Evolutionary conservation across 1,284 basidiomycete genomes (phyloP), one percentile per base, ranked within the genome.

Genomic region (Earliella scabrosa): DNA sequence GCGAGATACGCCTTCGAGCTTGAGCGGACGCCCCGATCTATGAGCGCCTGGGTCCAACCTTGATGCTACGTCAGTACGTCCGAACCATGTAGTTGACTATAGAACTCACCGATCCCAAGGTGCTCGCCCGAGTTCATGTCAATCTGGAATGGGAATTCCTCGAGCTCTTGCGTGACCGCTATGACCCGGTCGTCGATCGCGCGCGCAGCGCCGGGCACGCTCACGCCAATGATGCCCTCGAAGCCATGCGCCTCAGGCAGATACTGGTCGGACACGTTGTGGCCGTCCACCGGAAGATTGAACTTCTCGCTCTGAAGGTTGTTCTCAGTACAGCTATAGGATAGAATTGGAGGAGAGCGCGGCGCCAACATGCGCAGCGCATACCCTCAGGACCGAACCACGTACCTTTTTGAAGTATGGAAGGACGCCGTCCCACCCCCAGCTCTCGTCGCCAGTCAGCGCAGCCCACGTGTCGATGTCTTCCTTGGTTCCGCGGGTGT

Each of bases 71-170:
- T 31, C 41, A 21, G 40, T 39, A 18, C 13, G n/a, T n/a, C n/a
- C n/a, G 23, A 45, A 10, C 4, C 32, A 3, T 39, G 14, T 18
- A 38, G 16, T 31, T 43, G 8, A 16, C n/a, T 23, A n/a, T 21
- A 36, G 21, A 36, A 36, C 32, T 14, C 29, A 72, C 71, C 70
- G n/a, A 73, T 20, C 14, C 73, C 73, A 23, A 73, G 52, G 2
- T 66, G 60, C 14, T 67, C 50, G 2, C 71, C 71, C 2, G 66
- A 65, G 48, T 72, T 73, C 59, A 65, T 67, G 53, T 72, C 71
- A 23, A 53, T 26, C 26, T 68, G 68, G 60, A 60, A 68, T 4
- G 48, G 55, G 47, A 68, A 69, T 41, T 65, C 65, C 1, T 53
- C 48, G 13, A 68, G 52, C 38, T 66, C 58, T 2, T 41, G 38